phyloP scores from a whole-genome alignment of 495 filamentous ascomycete genomes.

The Penicillium herquei region DNA sequence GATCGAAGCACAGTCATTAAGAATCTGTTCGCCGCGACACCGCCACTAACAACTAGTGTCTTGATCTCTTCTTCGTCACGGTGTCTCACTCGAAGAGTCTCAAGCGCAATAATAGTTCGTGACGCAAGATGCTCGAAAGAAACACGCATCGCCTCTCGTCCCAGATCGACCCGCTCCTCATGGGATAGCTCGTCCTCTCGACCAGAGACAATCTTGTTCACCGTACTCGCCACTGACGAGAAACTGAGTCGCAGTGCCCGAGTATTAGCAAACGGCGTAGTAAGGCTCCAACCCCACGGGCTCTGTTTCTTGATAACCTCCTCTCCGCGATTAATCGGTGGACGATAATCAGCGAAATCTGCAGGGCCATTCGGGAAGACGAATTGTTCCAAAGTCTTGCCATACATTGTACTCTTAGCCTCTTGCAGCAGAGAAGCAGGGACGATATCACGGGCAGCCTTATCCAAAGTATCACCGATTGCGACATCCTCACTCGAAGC shows the following conservation, averaged over 20 bases:
- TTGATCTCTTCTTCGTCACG: conserved; percentile 35
- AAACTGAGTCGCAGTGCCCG: conserved; percentile 60
- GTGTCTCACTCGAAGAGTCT: conserved; percentile 28
- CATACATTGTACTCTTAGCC: conserved; percentile 67
- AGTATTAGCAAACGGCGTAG: conserved; percentile 53
- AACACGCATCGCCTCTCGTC: conserved; percentile 68
- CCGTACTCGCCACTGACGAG: conserved; percentile 56
- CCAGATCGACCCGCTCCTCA: conserved; percentile 60
- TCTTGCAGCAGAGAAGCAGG: conserved; percentile 48
- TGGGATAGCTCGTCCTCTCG: conserved; percentile 17
- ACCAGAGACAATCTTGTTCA: conserved; percentile 45
- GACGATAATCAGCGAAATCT: conserved; percentile 54
- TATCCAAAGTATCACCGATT: conserved; percentile 83
- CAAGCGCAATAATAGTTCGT: conserved; percentile 66
- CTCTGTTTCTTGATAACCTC: conserved; percentile 42
- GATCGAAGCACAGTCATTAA: conserved; percentile 64
- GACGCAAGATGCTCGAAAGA: conserved; percentile 87
- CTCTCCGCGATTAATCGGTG: conserved; percentile 52
- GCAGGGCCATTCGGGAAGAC: conserved; percentile 60
- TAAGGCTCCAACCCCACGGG: conserved; percentile 58
- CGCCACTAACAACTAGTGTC: conserved; percentile 80
- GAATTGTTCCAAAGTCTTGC: conserved; percentile 64
- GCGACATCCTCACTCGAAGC: conserved; percentile 72
- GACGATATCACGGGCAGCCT: conserved; percentile 71
- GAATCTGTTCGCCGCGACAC: conserved; percentile 82